Evolutionary conservation across 2,329 filamentous ascomycete species (phyloP), one percentile per base, ranked within the genome.

Genomic region (Penicillium psychrosexuale): DNA sequence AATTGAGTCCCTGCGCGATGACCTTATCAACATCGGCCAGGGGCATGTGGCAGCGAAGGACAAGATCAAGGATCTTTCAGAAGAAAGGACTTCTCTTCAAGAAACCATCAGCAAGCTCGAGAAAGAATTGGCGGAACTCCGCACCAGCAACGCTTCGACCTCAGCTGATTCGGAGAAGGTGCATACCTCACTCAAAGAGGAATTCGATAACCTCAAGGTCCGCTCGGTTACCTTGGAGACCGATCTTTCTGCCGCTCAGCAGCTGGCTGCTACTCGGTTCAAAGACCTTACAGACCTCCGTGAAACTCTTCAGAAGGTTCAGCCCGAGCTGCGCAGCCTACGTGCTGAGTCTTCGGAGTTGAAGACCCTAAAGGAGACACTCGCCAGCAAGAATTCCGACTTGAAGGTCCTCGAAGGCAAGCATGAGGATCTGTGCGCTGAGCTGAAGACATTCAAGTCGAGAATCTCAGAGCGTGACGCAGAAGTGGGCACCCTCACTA

Each of bases 31-130:
- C 46, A 85, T 95, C 58, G 91, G 91, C 9, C 84, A 91, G 63
- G 90, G 95, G 57, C 88, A 93, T 65, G 90, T 96, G 11, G 86
- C 90, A 62, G 87, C 89, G 13, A 93, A 91, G 72, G 86, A 94
- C 62, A 86, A 83, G 69, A 75, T 85, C 47, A 86, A 95, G 74
- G 79, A 83, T 51, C 80, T 96, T 0, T 80, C 86, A 59, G 78
- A 78, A 3, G 88, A 92, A 72, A 94, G 89, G 75, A 71, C 77
- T 11, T 79, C 81, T 0, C 74, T 96, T 19, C 79, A 88, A 66
- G 77, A 83, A 47, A 83, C 78, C 1, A 85, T 95, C 53, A 70
- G 79, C 11, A 82, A 84, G 33, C 76, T 93, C 3, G 90, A 96
- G 70, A 84, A 84, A 61, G 86, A 94, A 68, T 78, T 94, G 6